A percentile compares a stretch with the other conserved stretches of the same genome.
Evolutionary conservation across 768 basidiomycete species (phyloP).

Genomic region (Leucosporidium scottii): DNA sequence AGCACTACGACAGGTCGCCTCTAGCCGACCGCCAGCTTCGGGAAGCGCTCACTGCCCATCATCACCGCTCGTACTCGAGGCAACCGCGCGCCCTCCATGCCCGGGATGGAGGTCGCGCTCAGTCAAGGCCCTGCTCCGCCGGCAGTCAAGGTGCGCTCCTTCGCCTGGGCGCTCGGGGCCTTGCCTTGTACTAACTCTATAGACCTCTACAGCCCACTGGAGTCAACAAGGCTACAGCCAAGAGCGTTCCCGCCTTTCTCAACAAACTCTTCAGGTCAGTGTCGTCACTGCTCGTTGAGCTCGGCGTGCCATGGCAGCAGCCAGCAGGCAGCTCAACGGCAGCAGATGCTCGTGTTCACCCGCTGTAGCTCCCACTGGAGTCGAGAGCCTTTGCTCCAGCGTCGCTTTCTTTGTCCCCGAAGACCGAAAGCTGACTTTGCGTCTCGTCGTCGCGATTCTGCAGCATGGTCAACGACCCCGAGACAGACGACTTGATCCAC

Average conservation of each 20-base stretch:
- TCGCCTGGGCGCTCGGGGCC: no score
- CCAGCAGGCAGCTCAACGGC: neutral
- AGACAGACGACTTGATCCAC: conserved; percentile 73
- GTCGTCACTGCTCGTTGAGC: neutral
- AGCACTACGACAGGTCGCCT: no score
- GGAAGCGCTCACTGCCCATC: no score
- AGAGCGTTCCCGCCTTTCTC: conserved; percentile 69
- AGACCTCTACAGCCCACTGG: no score
- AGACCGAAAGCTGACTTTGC: neutral
- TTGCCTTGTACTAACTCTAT: no score
- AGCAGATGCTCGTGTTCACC: neutral
- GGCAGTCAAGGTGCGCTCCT: no score
- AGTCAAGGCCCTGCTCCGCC: no score
- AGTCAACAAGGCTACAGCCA: conserved; percentile 46
- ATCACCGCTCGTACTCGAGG: no score
- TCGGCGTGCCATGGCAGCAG: neutral
- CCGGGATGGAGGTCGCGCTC: no score
- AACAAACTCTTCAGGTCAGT: conserved; percentile 87
- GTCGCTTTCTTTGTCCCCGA: neutral
- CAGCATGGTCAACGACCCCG: conserved; percentile 86
- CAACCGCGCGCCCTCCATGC: no score
- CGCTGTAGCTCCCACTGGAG: neutral
- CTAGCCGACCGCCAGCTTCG: no score
- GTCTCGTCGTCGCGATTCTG: conserved; percentile 17
- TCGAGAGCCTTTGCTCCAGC: neutral